Conservation (phyloP, 345 rosid species). For the Salix exigua region DNA sequence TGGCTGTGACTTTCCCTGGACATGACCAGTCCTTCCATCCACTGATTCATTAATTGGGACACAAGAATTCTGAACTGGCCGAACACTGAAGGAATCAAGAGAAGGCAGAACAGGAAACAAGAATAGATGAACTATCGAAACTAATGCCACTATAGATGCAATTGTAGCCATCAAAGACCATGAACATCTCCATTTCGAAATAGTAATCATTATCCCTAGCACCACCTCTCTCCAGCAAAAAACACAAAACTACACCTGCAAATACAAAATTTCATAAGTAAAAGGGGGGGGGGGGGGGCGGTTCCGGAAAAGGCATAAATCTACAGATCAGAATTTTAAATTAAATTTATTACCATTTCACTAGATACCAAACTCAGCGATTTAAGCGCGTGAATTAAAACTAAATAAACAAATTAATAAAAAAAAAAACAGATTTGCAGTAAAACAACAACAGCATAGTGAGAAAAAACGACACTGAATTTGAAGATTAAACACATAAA, state of each 20-base stretch:
- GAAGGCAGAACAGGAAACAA: constrained; percentile 69
- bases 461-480: not conserved
- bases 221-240: not conserved
- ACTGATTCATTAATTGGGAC: constrained; percentile 41
- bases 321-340: too few relatives aligned
- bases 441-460: not conserved
- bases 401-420: not conserved
- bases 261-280: not conserved
- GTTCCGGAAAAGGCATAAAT: too few relatives aligned
- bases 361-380: not conserved
- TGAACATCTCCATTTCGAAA: constrained; percentile 62
- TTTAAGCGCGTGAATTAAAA: not conserved
- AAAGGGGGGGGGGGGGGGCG: too few relatives aligned
- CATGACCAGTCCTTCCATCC: constrained; percentile 18
- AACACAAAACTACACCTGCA: not conserved
- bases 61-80: constrained; percentile 47
- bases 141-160: constrained; percentile 51
- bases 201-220: constrained; percentile 40
- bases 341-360: not conserved
- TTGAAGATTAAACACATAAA: not conserved
- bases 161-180: constrained; percentile 63
- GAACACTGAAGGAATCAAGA: constrained; percentile 45
- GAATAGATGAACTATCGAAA: constrained; percentile 72
- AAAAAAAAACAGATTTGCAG: not conserved
- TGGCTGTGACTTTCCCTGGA: constrained; percentile 18